phyloP scores from a whole-genome alignment of 208 protist genomes.

The Wallacemonas sp. region DNA sequence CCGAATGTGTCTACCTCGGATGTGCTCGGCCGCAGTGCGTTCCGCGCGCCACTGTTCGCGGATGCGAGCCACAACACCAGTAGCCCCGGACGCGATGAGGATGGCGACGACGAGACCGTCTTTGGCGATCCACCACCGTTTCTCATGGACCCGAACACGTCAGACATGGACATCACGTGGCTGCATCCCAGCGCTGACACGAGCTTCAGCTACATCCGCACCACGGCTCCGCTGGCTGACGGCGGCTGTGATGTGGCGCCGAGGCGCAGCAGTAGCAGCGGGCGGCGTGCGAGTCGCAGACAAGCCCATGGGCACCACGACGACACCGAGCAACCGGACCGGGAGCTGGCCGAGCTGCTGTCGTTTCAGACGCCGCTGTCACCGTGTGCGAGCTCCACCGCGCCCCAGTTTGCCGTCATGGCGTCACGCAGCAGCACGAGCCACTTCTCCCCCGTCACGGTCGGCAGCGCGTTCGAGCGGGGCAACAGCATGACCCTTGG shows the following conservation, averaged over 20 bases:
- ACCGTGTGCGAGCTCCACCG: slow-evolving; percentile 35
- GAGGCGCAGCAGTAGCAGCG: no score
- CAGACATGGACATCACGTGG: no score
- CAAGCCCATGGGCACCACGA: no score
- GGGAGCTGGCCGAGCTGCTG: background rate
- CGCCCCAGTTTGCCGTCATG: slow-evolving; percentile 37
- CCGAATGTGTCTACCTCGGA: background rate
- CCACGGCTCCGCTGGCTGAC: no score
- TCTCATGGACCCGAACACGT: no score
- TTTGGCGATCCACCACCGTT: background rate
- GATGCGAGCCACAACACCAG: no score
- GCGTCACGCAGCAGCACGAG: slow-evolving; percentile 15
- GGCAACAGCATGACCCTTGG: slow-evolving; percentile 2
- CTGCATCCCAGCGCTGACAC: no score
- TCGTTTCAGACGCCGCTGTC: slow-evolving; percentile 33
- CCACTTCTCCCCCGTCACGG: background rate
- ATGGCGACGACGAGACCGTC: background rate
- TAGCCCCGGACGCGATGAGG: background rate
- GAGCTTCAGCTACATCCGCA: no score
- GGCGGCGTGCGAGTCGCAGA: no score
- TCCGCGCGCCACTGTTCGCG: background rate
- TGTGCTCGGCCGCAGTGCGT: background rate
- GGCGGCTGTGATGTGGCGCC: no score
- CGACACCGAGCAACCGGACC: background rate
- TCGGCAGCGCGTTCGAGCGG: background rate